Percentiles rank a stretch among this genome's conserved stretches.
These are phyloP conservation scores for Cyclanthera cordifolia DNA, from an alignment of 306 rosid genomes.

Conservation along the genomic window DNA sequence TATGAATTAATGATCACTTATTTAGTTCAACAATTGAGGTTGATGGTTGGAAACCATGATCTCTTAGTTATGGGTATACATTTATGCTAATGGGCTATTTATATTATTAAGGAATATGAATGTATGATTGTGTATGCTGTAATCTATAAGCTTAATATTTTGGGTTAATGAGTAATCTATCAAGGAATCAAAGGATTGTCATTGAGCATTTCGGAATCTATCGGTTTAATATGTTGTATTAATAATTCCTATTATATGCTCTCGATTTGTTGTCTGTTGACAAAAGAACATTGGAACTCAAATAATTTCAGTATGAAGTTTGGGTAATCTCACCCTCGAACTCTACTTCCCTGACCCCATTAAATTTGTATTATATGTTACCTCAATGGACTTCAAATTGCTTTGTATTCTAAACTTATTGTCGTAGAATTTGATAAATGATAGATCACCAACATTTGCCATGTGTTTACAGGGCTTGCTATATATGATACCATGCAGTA, in stretches of 20 bases:
- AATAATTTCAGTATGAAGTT: background rate
- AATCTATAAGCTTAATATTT: no score
- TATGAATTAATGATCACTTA: no score
- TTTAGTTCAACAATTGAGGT: no score
- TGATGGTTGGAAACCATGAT: no score
- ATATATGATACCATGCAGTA: constrained; percentile 98
- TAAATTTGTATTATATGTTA: background rate
- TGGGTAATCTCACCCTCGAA: background rate
- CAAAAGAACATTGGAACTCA: background rate
- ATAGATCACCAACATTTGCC: background rate
- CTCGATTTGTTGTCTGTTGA: background rate
- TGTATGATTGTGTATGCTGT: no score
- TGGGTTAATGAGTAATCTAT: background rate
- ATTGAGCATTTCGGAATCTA: background rate
- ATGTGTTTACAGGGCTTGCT: constrained; percentile 62
- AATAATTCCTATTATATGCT: background rate
- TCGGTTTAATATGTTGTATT: background rate
- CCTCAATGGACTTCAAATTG: background rate
- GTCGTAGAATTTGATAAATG: background rate
- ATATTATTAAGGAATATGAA: no score
- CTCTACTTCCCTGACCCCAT: no score
- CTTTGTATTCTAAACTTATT: background rate
- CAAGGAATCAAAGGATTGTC: background rate
- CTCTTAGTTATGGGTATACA: no score
- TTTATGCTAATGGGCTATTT: no score